Conservation (phyloP, 441 rosid genomes). For the Adansonia madagascariensis region DNA sequence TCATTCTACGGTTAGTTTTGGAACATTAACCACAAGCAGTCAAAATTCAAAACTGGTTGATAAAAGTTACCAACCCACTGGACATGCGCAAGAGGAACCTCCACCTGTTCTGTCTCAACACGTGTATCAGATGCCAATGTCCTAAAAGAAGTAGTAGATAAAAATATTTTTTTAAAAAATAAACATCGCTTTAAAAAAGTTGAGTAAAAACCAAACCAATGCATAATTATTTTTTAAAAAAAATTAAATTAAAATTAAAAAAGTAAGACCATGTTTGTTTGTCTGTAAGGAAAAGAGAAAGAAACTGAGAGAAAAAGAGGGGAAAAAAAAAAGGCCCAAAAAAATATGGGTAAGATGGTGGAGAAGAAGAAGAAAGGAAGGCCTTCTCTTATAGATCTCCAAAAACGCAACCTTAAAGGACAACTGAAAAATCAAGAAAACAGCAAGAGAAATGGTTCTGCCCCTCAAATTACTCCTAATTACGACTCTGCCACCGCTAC, state of each 20-base stretch:
- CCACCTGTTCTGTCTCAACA: background rate
- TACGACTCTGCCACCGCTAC: conserved; percentile 44
- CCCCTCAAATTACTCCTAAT: conserved; percentile 37
- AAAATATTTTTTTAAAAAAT: too few species aligned
- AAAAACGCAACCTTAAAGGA: conserved; percentile 51
- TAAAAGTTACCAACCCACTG: too few species aligned
- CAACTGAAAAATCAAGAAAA: conserved; percentile 38
- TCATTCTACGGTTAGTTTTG: too few species aligned
- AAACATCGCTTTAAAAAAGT: too few species aligned
- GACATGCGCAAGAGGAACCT: background rate
- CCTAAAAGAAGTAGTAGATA: background rate
- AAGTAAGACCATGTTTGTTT: conserved; percentile 38
- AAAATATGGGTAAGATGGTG: conserved; percentile 54
- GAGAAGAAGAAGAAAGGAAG: conserved; percentile 75
- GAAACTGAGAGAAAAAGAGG: background rate
- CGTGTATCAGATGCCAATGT: conserved; percentile 21
- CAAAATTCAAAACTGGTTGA: too few species aligned
- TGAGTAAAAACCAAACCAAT: background rate
- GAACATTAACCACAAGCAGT: too few species aligned
- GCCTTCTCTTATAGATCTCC: conserved; percentile 68
- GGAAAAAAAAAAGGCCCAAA: background rate
- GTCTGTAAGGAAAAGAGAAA: conserved; percentile 27
- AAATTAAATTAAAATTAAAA: too few species aligned
- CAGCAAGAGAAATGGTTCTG: conserved; percentile 20
- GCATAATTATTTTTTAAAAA: too few species aligned